Conservation (phyloP, 1,284 basidiomycete species). For the Salmacisia buchloeana region DNA sequence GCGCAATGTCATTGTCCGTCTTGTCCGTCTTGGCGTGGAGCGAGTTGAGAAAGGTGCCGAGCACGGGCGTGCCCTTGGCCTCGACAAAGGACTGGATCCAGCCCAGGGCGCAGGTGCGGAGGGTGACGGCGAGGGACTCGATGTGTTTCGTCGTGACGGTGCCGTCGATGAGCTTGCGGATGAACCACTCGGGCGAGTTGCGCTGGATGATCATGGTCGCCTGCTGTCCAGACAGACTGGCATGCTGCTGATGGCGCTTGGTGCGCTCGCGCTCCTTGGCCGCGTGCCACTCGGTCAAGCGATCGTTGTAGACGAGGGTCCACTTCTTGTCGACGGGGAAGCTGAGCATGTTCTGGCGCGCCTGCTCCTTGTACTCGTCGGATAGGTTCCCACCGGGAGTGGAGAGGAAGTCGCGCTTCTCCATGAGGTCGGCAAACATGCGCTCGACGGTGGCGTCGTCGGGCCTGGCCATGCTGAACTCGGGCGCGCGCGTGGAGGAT, state of each 20-base stretch:
- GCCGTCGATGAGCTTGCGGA: slow-evolving; percentile 79
- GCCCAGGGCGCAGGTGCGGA: slow-evolving; percentile 57
- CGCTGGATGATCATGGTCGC: slow-evolving; percentile 51
- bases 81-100: slow-evolving; percentile 53
- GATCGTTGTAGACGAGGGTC: slow-evolving; percentile 79
- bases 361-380: slow-evolving; percentile 36
- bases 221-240: slow-evolving; percentile 51
- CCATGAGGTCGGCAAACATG: slow-evolving; percentile 49
- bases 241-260: slow-evolving; percentile 18
- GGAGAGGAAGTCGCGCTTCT: slow-evolving; percentile 44
- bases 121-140: slow-evolving; percentile 67
- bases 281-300: slow-evolving; percentile 70
- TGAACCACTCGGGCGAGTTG: slow-evolving; percentile 60
- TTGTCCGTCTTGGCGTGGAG: slow-evolving; percentile 41
- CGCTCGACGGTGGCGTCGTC: slow-evolving; percentile 41
- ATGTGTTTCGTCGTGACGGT: slow-evolving; percentile 78
- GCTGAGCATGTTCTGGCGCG: slow-evolving; percentile 40
- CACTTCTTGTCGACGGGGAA: slow-evolving; percentile 72
- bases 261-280: slow-evolving; percentile 38
- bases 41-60: slow-evolving; percentile 64
- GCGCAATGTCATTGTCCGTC: slow-evolving; percentile 60
- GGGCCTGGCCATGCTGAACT: slow-evolving; percentile 35
- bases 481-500: slow-evolving; percentile 17
- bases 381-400: slow-evolving; percentile 38
- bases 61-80: slow-evolving; percentile 68